Evolutionary conservation across 352 stramenopile genomes (phyloP), one percentile per base, ranked within the genome.

Genomic region (Pythium dissimile): DNA sequence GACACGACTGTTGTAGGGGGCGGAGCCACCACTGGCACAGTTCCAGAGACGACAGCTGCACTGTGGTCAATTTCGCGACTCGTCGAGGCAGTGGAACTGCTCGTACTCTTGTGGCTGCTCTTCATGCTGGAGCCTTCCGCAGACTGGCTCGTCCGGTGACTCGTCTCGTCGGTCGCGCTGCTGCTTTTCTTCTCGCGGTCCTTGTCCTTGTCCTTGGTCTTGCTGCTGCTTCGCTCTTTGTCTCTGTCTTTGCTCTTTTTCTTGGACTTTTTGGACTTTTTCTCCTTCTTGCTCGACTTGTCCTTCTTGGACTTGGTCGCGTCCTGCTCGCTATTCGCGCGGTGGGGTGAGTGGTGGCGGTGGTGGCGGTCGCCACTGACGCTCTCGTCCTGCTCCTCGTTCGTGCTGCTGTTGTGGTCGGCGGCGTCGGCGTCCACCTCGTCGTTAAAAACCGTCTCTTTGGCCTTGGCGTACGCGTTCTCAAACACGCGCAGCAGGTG

Each of bases 401-500:
- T 64, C 41, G 56, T 57, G 39, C 56, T 64, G 46, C 56, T 64
- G 37, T 56, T 53, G 38, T 64, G 46, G 7, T 57, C 32, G 48
- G 63, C 37, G 38, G 58, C 43, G 62, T 79, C 45, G 47, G 56
- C 43, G 62, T 79, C 45, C 43, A 57, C 52, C 51, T 59, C 34
- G 31, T 56, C 11, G 6, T 57, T 55, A 37, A 89, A 79, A 18
- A 86, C 75, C 34, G 65, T 86, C 28, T 89, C 81, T 34, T 86
- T 79, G 18, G 77, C 49, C 60, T 91, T 92, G 9, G 77, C 65
- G 64, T 92, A 94, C 13, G 81, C 82, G 7, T 73, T 92, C 60
- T 94, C 84, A 47, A 94, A 94, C 10, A 91, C 80, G 1, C 79
- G 66, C 54, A 90, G 54, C n/a, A 92, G 45, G 53, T 92, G 79